Percentiles rank a stretch among this genome's conserved stretches.
Conservation (phyloP, 257 asterid species). For the Hygrophila difformis region DNA sequence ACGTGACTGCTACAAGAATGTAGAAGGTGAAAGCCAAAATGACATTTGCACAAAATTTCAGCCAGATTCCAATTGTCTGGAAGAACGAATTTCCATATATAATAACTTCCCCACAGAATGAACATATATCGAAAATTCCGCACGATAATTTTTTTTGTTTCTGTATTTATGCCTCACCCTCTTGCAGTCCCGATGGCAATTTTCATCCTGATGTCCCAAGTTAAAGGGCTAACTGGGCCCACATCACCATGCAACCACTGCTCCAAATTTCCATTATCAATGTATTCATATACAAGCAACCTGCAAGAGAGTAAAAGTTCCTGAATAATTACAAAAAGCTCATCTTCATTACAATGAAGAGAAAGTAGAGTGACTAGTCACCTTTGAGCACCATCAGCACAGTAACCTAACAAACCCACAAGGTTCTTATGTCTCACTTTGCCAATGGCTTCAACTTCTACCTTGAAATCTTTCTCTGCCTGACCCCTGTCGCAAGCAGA, state of each 20-base stretch:
- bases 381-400: conserved; percentile 93
- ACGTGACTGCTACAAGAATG: too few species aligned
- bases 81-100: too few species aligned
- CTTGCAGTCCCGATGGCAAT: conserved; percentile 91
- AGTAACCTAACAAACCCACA: conserved; percentile 81
- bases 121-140: too few species aligned
- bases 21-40: too few species aligned
- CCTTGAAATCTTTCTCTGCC: conserved; percentile 92
- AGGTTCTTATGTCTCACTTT: conserved; percentile 97
- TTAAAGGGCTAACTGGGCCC: conserved; percentile 80
- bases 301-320: conserved; percentile 26
- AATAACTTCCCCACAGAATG: too few species aligned
- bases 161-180: conserved; percentile 49
- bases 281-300: conserved; percentile 85
- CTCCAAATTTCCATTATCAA: conserved; percentile 94
- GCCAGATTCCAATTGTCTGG: too few species aligned
- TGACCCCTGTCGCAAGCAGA: conserved; percentile 59
- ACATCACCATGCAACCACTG: conserved; percentile 98
- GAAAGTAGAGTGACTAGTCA: conserved; percentile 1
- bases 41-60: too few species aligned
- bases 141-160: too few species aligned
- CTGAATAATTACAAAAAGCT: background rate
- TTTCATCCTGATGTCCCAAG: conserved; percentile 91
- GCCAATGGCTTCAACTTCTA: conserved; percentile 98
- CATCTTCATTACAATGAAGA: background rate